phyloP scores from a whole-genome alignment of 208 protist species.

The Trypanosoma lewisi region DNA sequence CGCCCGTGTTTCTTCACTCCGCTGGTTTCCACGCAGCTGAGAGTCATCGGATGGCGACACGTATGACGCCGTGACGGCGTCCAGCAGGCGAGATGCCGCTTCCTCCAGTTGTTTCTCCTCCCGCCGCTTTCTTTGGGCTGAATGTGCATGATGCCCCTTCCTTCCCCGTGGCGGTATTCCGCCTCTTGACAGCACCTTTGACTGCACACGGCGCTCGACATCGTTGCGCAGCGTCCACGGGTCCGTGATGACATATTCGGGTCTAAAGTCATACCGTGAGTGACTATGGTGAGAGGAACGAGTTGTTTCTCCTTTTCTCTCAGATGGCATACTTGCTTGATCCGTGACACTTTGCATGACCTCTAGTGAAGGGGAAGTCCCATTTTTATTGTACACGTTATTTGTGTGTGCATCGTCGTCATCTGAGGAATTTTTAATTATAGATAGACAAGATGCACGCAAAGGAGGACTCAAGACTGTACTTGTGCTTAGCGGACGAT shows the following conservation, averaged over 20 bases:
- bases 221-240: not conserved
- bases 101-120: conserved; percentile 10
- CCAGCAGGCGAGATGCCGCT: conserved; percentile 9
- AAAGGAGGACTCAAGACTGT: no score
- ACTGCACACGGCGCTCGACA: conserved; percentile 19
- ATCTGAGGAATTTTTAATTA: no score
- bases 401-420: not conserved
- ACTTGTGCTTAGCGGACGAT: no score
- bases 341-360: no score
- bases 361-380: no score
- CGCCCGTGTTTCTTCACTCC: no score
- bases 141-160: not conserved
- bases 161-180: not conserved
- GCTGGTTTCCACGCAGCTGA: no score
- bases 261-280: no score
- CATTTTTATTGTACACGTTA: not conserved
- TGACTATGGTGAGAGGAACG: no score
- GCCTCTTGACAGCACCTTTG: not conserved
- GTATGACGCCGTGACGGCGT: conserved; percentile 3
- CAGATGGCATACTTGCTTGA: no score
- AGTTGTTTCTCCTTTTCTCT: no score
- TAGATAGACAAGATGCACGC: no score
- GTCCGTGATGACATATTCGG: not conserved
- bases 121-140: not conserved
- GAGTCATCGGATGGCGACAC: not conserved